These are phyloP conservation scores for Boehmeria nivea DNA, from an alignment of 306 rosid species.

Conservation along the genomic window DNA sequence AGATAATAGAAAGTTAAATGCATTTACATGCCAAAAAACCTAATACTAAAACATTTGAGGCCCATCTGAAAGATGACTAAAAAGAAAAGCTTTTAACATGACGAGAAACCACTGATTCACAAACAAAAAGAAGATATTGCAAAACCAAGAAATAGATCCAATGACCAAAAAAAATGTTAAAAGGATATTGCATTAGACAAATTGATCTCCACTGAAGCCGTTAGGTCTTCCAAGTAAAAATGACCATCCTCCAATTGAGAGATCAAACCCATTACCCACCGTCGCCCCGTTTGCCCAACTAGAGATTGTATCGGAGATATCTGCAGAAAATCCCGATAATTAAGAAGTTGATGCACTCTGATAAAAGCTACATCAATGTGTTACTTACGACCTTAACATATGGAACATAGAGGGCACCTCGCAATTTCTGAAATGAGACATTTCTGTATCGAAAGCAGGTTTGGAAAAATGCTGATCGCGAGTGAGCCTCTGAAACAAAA, in stretches of 20 bases:
- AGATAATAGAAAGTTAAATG: too few species aligned
- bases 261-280: conserved; percentile 88
- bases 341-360: background rate
- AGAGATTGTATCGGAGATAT: conserved; percentile 94
- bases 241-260: conserved; percentile 87
- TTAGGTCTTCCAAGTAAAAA: conserved; percentile 80
- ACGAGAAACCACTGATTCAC: background rate
- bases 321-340: conserved; percentile 38
- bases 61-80: too few species aligned
- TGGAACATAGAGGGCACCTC: conserved; percentile 48
- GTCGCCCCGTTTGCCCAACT: conserved; percentile 74
- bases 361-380: background rate
- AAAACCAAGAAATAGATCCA: background rate
- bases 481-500: conserved; percentile 75
- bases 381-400: background rate
- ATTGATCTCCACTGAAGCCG: conserved; percentile 70
- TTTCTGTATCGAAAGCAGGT: conserved; percentile 67
- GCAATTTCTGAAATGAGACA: conserved; percentile 67
- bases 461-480: conserved; percentile 77
- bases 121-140: background rate
- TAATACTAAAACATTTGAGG: too few species aligned
- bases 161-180: background rate
- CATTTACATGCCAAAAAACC: too few species aligned
- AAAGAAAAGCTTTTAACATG: background rate
- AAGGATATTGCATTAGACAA: conserved; percentile 86